Conservation (phyloP, 805 yeast genomes). For the Kuraishia molischiana region DNA sequence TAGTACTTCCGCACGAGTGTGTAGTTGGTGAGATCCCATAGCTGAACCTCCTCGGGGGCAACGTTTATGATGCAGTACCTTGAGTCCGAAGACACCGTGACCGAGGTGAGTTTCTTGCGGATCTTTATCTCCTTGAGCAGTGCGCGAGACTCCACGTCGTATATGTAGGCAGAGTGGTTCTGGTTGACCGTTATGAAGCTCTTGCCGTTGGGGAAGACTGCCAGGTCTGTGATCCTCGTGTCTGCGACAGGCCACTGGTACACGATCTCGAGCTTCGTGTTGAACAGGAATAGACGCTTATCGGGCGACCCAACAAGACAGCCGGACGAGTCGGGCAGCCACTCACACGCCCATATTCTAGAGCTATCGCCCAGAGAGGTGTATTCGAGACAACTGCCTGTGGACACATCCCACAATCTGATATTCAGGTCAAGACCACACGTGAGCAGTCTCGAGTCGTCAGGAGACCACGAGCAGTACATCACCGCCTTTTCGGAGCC, state of each 20-base stretch:
- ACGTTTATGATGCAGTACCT: conserved; percentile 47
- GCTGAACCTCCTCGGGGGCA: conserved; percentile 66
- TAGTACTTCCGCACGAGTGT: conserved; percentile 51
- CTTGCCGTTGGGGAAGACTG: conserved; percentile 55
- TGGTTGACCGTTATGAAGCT: conserved; percentile 56
- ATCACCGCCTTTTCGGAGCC: conserved; percentile 48
- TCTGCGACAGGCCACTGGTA: conserved; percentile 21
- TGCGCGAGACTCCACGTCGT: conserved; percentile 32
- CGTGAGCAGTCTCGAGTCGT: conserved; percentile 55
- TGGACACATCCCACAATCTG: conserved; percentile 54
- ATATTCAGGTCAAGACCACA: conserved; percentile 67
- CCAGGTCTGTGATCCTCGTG: conserved; percentile 56
- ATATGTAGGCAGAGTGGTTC: conserved; percentile 52
- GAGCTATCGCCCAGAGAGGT: conserved; percentile 8
- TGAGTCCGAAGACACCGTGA: conserved; percentile 49
- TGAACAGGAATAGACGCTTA: conserved; percentile 44
- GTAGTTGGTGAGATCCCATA: conserved; percentile 65
- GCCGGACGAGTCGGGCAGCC: conserved; percentile 46
- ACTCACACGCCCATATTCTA: conserved; percentile 53
- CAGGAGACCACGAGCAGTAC: conserved; percentile 68
- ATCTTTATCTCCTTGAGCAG: conserved; percentile 30
- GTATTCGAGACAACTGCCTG: conserved; percentile 18
- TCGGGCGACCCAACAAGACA: conserved; percentile 76
- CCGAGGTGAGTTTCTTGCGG: conserved; percentile 53
- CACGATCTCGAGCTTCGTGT: conserved; percentile 20